Evolutionary conservation across 2,329 filamentous ascomycete species (phyloP).

Genomic region (Microdochium bolleyi): DNA sequence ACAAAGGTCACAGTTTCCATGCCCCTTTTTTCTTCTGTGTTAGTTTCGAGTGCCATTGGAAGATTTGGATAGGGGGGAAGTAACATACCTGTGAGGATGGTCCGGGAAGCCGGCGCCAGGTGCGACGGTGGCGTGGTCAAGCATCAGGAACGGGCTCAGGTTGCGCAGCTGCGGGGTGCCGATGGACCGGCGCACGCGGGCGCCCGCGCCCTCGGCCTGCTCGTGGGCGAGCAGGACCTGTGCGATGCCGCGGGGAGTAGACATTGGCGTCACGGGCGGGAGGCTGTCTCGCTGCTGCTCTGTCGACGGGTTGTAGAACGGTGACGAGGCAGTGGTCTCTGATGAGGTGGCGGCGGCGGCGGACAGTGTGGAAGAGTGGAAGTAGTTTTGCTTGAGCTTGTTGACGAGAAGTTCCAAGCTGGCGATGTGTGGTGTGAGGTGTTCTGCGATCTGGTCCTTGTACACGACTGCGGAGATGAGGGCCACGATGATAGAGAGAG

Average conservation of each 20-base stretch:
- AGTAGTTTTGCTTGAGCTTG: conserved; percentile 8
- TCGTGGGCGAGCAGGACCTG: conserved; percentile 80
- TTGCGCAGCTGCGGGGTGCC: conserved; percentile 77
- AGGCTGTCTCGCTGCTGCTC: conserved; percentile 8
- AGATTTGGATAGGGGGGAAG: too few relatives aligned
- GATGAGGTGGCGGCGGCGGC: conserved; percentile 6
- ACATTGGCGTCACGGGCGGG: conserved; percentile 44
- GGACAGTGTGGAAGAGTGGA: conserved; percentile 3
- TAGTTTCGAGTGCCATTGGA: too few relatives aligned
- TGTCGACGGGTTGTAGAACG: conserved; percentile 14
- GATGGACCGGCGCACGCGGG: conserved; percentile 78
- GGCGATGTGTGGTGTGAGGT: conserved; percentile 9
- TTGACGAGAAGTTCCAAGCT: conserved; percentile 12
- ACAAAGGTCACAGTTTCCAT: conserved; percentile 81
- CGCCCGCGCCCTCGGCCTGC: conserved; percentile 82
- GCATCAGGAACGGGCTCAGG: conserved; percentile 91
- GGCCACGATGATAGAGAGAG: conserved; percentile 28
- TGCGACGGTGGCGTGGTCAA: conserved; percentile 81
- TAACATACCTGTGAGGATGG: conserved; percentile 68
- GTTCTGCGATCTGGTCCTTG: conserved; percentile 18
- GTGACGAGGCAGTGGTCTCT: conserved; percentile 11
- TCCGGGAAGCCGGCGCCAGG: conserved; percentile 85
- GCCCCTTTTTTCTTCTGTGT: too few relatives aligned
- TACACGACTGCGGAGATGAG: conserved; percentile 25
- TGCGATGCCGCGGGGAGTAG: conserved; percentile 66